A percentile compares a stretch with the other conserved stretches of the same genome.
phyloP scores from a whole-genome alignment of 371 early-diverging fungal genomes.

The Syncephalis fuscata region DNA sequence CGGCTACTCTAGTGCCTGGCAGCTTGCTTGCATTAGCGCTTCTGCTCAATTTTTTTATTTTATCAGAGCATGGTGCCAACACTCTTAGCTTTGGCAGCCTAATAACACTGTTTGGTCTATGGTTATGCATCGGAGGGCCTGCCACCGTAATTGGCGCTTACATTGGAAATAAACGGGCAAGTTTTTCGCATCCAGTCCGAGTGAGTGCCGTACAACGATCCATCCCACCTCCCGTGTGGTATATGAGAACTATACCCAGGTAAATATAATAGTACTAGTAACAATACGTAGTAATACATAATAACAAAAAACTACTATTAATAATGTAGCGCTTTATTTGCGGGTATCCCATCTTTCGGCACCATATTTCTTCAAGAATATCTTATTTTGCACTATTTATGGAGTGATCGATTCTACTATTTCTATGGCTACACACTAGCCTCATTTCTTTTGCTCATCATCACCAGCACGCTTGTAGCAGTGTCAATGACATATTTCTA shows the following conservation, averaged over 20 bases:
- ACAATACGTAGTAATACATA: no score
- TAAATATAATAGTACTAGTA: slow-evolving; percentile 7
- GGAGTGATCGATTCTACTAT: slow-evolving; percentile 82
- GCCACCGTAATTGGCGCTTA: slow-evolving; percentile 54
- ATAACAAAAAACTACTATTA: no score
- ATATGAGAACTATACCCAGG: slow-evolving; percentile 32
- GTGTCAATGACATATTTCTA: slow-evolving; percentile 76
- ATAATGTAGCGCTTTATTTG: slow-evolving; percentile 33
- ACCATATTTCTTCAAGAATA: slow-evolving; percentile 81
- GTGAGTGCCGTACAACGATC: slow-evolving; percentile 88
- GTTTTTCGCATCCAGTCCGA: slow-evolving; percentile 66
- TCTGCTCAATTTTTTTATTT: slow-evolving; percentile 56
- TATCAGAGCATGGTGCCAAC: slow-evolving; percentile 52
- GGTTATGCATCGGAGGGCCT: slow-evolving; percentile 59
- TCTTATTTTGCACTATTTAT: slow-evolving; percentile 82
- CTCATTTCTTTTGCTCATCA: slow-evolving; percentile 60
- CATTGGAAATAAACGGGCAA: slow-evolving; percentile 47
- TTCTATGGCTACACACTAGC: slow-evolving; percentile 72
- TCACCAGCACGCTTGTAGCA: slow-evolving; percentile 74
- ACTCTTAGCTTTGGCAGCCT: slow-evolving; percentile 74
- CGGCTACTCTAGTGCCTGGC: slow-evolving; percentile 29
- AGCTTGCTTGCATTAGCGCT: slow-evolving; percentile 21
- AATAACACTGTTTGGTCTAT: slow-evolving; percentile 50
- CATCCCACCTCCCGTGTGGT: slow-evolving; percentile 64
- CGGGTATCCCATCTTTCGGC: slow-evolving; percentile 78